Conservation (phyloP, 139 green algal genomes). For the Chlamydomonas schloesseri region DNA sequence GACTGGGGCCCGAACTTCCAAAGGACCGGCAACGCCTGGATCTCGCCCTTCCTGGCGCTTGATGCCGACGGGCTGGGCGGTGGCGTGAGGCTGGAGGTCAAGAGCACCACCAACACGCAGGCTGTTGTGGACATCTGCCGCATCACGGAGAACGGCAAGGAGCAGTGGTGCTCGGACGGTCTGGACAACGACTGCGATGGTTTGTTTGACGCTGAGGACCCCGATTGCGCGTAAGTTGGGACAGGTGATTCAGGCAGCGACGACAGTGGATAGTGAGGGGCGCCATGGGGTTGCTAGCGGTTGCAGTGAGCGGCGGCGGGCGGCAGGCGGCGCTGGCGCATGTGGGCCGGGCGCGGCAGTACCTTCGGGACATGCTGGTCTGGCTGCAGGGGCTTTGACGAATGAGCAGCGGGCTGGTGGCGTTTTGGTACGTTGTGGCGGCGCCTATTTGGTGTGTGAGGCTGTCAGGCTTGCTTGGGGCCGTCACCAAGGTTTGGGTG, state of each 20-base stretch:
- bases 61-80: not conserved
- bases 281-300: no score
- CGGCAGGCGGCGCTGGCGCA: not conserved
- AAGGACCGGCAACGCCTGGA: not conserved
- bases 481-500: no score
- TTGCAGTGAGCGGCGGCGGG: not conserved
- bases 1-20: not conserved
- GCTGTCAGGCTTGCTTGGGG: no score
- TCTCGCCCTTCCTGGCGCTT: no score
- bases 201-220: not conserved
- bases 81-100: not conserved
- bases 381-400: not conserved
- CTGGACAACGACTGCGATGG: not conserved
- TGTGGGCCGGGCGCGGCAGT: not conserved
- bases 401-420: no score
- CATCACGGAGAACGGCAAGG: not conserved
- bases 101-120: not conserved
- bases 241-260: no score
- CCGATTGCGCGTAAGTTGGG: not conserved
- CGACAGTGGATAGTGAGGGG: no score
- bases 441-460: no score
- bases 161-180: not conserved
- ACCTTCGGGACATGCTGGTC: not conserved
- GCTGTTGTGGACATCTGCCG: not conserved
- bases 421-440: no score